Evolutionary conservation across 2,329 filamentous ascomycete genomes (phyloP), one percentile per base, ranked within the genome.

Genomic region (Aspergillus luchuensis): DNA sequence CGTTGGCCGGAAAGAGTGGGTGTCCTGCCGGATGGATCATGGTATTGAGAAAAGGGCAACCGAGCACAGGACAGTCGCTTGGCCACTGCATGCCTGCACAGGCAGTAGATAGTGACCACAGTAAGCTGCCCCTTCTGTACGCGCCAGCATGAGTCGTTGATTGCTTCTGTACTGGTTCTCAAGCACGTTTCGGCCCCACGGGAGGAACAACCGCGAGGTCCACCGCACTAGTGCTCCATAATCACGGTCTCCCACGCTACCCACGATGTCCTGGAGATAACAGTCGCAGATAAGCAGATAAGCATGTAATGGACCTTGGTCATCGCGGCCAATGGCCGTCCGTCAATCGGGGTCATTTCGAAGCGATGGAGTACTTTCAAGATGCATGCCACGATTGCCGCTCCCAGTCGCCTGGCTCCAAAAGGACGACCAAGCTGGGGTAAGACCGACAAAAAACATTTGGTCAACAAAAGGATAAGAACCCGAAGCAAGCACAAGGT

Each of bases 241-340:
- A 57, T 59, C 57, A 56, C 49, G 52, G 54, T 45, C 47, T 48
- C 43, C 54, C 58, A 56, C 47, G 49, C 45, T 49, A 60, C 54
- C 58, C 41, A 63, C 39, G 45, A 54, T 55, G 56, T 25, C 39
- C 48, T 23, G 25, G 49, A 59, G 67, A 69, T 67, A 69, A 66
- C 63, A 66, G 52, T 33, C 39, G 52, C n/a, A 64, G 68, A 71
- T 71, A 72, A 69, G 63, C 58, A 51, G 62, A 62, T 56, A 61
- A 66, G 65, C 58, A 57, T 63, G 69, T 72, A 67, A 72, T 72
- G 71, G 62, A 63, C 64, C 68, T 59, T 71, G 67, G 70, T 72
- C 69, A 72, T 70, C 60, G 52, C 15, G 52, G 52, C 48, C 41
- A 57, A 58, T 61, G n/a, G 56, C 38, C 30, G 41, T 50, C 53